phyloP scores from a whole-genome alignment of 106 monocot genomes.

The Acorus calamus region DNA sequence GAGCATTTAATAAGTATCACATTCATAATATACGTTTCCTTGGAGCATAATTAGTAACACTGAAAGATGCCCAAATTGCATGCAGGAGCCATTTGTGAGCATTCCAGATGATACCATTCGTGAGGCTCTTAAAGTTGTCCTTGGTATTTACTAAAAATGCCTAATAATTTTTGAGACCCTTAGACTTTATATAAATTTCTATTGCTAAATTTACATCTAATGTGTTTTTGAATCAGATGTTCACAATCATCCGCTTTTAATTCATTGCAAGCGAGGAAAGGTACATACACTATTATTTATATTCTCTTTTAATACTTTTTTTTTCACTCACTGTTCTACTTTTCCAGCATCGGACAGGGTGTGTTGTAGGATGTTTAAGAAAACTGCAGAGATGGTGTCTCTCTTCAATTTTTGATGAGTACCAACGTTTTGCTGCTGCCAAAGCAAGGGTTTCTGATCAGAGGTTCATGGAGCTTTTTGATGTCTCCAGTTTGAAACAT shows the following conservation, averaged over 20 bases:
- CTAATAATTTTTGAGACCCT: too few species aligned
- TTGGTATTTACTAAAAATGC: conserved; percentile 31
- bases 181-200: too few species aligned
- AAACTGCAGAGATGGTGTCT: conserved; percentile 82
- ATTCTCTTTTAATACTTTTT: neutral
- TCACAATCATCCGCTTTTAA: conserved; percentile 63
- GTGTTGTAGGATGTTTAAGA: conserved; percentile 72
- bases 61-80: too few species aligned
- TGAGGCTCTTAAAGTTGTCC: conserved; percentile 72
- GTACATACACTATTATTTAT: conserved; percentile 10
- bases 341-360: conserved; percentile 78
- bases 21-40: too few species aligned
- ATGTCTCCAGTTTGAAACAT: conserved; percentile 56
- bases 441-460: conserved; percentile 78
- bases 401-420: conserved; percentile 68
- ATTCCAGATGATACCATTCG: conserved; percentile 63
- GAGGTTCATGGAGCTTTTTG: conserved; percentile 70
- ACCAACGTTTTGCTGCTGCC: conserved; percentile 70
- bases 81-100: conserved; percentile 64
- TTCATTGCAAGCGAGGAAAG: conserved; percentile 89
- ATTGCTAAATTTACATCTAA: neutral
- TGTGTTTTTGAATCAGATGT: conserved; percentile 36
- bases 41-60: too few species aligned
- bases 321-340: neutral
- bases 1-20: too few species aligned